Conservation (phyloP, 192 early-diverging fungal species). For the Allomyces arbusculus region DNA sequence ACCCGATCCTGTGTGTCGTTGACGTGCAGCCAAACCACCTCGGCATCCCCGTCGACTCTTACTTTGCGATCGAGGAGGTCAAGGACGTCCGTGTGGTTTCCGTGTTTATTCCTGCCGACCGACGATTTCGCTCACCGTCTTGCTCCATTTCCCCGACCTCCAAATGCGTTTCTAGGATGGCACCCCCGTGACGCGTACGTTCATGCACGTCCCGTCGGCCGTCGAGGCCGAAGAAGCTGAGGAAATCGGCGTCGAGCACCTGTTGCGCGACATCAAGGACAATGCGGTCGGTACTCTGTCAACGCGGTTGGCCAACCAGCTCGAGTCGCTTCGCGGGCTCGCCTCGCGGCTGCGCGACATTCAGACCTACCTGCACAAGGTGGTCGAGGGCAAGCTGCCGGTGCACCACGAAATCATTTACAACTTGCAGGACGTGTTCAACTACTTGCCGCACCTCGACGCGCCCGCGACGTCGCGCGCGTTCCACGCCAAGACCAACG, state of each 20-base stretch:
- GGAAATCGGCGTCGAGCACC: constrained; percentile 97
- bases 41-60: constrained; percentile 89
- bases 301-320: constrained; percentile 77
- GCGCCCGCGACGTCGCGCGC: constrained; percentile 54
- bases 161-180: constrained; percentile 48
- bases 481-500: constrained; percentile 86
- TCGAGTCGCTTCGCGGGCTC: constrained; percentile 78
- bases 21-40: constrained; percentile 86
- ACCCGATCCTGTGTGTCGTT: constrained; percentile 92
- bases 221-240: constrained; percentile 99
- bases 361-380: constrained; percentile 67
- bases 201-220: constrained; percentile 82
- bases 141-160: no score
- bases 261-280: constrained; percentile 96
- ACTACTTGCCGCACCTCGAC: constrained; percentile 80
- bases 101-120: not conserved
- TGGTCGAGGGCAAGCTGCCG: constrained; percentile 63
- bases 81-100: constrained; percentile 52
- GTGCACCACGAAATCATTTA: constrained; percentile 94
- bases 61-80: constrained; percentile 93
- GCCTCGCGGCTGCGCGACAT: constrained; percentile 71
- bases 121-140: no score
- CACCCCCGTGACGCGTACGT: constrained; percentile 87
- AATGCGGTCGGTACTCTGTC: constrained; percentile 85
- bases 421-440: constrained; percentile 97